A percentile compares a stretch with the other conserved stretches of the same genome.
phyloP scores from a whole-genome alignment of 2,329 filamentous ascomycete species.

The Ophiosphaerella narmari region DNA sequence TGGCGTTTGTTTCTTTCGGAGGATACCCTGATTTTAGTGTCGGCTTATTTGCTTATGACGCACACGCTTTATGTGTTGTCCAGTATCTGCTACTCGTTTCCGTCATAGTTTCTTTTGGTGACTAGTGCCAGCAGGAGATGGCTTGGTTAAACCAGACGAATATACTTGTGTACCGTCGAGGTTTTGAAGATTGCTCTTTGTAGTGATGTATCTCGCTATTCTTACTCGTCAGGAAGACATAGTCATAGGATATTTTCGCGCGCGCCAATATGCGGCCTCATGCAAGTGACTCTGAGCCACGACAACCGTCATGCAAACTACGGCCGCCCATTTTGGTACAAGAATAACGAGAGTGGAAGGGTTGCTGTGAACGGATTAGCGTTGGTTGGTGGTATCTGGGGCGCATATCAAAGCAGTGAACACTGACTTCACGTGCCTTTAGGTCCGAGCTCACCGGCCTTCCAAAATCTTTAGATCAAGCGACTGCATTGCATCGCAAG shows the following conservation, averaged over 20 bases:
- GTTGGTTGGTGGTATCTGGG: neutral
- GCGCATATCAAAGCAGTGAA: neutral
- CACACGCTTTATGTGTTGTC: too few species aligned
- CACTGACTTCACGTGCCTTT: slow-evolving; percentile 1
- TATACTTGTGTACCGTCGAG: neutral
- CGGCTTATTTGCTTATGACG: neutral
- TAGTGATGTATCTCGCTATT: too few species aligned
- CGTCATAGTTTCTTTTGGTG: neutral
- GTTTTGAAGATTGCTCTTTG: neutral
- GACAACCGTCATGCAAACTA: neutral
- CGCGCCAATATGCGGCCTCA: slow-evolving; percentile 1
- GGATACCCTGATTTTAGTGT: slow-evolving; percentile 21
- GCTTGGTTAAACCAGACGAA: neutral
- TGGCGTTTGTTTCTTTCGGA: slow-evolving; percentile 14
- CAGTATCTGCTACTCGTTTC: too few species aligned
- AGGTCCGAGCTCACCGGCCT: slow-evolving; percentile 19
- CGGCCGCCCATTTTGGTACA: neutral
- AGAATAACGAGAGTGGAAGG: neutral
- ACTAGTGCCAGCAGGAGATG: slow-evolving; percentile 3
- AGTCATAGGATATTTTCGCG: neutral
- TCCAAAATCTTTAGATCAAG: slow-evolving; percentile 15
- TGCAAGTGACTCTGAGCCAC: neutral
- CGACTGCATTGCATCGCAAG: neutral
- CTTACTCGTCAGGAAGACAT: neutral
- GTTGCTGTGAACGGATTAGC: neutral